Evolutionary conservation across 2,329 filamentous ascomycete genomes (phyloP).

Genomic region (Cladorrhinum sp.): DNA sequence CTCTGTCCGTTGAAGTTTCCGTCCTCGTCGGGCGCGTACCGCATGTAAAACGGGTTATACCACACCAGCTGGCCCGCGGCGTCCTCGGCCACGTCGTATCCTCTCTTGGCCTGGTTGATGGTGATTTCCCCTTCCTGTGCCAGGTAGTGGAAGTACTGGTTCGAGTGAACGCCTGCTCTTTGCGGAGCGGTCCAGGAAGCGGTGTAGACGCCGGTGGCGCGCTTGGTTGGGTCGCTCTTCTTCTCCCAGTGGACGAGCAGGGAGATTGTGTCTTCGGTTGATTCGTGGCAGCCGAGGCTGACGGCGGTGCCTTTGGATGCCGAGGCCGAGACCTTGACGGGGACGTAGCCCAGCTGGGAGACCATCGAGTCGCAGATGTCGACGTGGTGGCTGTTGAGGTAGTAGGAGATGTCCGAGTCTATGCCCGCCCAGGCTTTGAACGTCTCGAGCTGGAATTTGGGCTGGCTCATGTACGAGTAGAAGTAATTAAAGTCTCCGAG

Average conservation of each 20-base stretch:
- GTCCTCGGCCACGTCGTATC: constrained; percentile 92
- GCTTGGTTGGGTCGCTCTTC: constrained; percentile 63
- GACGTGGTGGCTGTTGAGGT: constrained; percentile 91
- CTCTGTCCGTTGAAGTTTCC: constrained; percentile 90
- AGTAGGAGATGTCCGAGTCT: constrained; percentile 93
- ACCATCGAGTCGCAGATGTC: constrained; percentile 94
- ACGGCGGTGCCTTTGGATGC: constrained; percentile 77
- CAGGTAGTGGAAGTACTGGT: constrained; percentile 97
- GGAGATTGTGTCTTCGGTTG: constrained; percentile 91
- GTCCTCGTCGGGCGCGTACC: constrained; percentile 89
- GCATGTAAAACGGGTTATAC: constrained; percentile 96
- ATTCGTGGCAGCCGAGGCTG: constrained; percentile 70
- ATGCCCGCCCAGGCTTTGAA: constrained; percentile 93
- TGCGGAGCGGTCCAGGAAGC: constrained; percentile 93
- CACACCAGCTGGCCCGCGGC: constrained; percentile 66
- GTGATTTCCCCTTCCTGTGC: constrained; percentile 79
- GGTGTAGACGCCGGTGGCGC: constrained; percentile 86
- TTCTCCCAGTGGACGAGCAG: constrained; percentile 85
- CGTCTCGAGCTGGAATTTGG: constrained; percentile 85
- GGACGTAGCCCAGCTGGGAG: constrained; percentile 65
- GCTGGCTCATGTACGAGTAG: constrained; percentile 94
- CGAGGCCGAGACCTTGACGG: constrained; percentile 74
- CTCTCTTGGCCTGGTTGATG: constrained; percentile 89
- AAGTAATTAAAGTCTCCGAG: constrained; percentile 98
- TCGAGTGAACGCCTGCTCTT: constrained; percentile 89